These are phyloP conservation scores for Skeletonema grethae DNA, from an alignment of 108 stramenopile genomes.

Conservation along the genomic window DNA sequence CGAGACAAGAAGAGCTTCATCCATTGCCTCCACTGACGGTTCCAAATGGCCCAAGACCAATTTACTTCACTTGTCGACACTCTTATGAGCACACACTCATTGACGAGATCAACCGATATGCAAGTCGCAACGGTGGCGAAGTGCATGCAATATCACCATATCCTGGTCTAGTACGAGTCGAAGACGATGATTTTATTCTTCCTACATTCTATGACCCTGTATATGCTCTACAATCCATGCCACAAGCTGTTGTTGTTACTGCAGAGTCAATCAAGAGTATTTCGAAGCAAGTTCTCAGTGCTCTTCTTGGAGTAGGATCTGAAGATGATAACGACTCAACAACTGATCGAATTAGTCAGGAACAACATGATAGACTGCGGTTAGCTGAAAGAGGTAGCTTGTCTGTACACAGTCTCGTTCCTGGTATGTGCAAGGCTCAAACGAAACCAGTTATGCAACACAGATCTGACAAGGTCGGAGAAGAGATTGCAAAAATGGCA, in stretches of 20 bases:
- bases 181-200: not conserved
- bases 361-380: slow-evolving; percentile 9
- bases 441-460: slow-evolving; percentile 34
- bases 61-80: slow-evolving; percentile 59
- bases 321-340: not conserved
- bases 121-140: not conserved
- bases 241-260: slow-evolving; percentile 41
- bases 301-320: slow-evolving; percentile 11
- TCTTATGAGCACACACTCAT: slow-evolving; percentile 59
- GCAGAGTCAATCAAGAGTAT: slow-evolving; percentile 60
- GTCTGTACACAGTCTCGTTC: slow-evolving; percentile 55
- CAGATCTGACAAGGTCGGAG: slow-evolving; percentile 39
- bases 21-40: slow-evolving; percentile 35
- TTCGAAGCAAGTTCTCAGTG: slow-evolving; percentile 31
- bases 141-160: slow-evolving; percentile 34
- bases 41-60: slow-evolving; percentile 39
- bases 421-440: slow-evolving; percentile 56
- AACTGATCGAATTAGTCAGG: slow-evolving; percentile 8
- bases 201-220: slow-evolving; percentile 36
- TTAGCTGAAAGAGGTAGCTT: slow-evolving; percentile 45
- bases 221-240: slow-evolving; percentile 58
- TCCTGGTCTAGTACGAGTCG: slow-evolving; percentile 53
- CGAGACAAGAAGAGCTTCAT: slow-evolving; percentile 13
- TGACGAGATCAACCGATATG: slow-evolving; percentile 37
- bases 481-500: slow-evolving; percentile 29